Conservation (phyloP, 2,329 filamentous ascomycete genomes). For the Alternaria incomplexa region DNA sequence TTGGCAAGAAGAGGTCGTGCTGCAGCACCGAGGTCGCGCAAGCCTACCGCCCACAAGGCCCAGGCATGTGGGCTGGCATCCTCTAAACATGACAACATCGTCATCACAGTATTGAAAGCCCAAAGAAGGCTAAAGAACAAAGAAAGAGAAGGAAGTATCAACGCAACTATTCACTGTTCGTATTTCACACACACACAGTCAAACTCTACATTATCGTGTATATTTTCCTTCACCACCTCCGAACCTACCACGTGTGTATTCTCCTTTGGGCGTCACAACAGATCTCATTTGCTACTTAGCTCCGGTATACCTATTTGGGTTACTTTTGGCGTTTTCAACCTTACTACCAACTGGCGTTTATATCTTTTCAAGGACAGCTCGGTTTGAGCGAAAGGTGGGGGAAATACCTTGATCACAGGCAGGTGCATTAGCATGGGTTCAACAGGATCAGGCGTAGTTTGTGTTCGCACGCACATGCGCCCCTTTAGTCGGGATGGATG, state of each 20-base stretch:
- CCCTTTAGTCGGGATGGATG: conserved; percentile 1
- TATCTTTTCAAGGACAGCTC: conserved; percentile 2
- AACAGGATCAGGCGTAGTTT: conserved; percentile 2
- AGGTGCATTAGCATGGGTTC: conserved; percentile 16
- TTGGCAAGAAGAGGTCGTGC: conserved; percentile 69
- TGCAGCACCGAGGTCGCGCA: conserved; percentile 66
- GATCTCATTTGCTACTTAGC: conserved; percentile 15
- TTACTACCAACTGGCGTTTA: conserved; percentile 13
- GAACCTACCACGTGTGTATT: conserved; percentile 16
- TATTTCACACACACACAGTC: conserved; percentile 5
- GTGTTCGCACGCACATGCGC: conserved; percentile 1
- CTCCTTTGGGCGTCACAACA: conserved; percentile 7
- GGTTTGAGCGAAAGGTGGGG: conserved; percentile 9
- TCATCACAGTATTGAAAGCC: conserved; percentile 12
- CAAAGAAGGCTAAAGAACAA: conserved; percentile 26
- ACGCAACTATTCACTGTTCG: conserved; percentile 1
- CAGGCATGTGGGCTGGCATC: conserved; percentile 72
- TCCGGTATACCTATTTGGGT: conserved; percentile 17
- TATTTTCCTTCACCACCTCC: conserved; percentile 21
- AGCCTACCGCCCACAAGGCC: conserved; percentile 60
- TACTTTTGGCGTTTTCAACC: conserved; percentile 16
- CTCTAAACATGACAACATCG: conserved; percentile 44
- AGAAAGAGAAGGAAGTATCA: conserved; percentile 20
- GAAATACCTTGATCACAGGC: conserved; percentile 12
- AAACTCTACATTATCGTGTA: conserved; percentile 25